Base-by-base conservation (phyloP, 345 rosid species). In the Mercurialis annua region DNA sequence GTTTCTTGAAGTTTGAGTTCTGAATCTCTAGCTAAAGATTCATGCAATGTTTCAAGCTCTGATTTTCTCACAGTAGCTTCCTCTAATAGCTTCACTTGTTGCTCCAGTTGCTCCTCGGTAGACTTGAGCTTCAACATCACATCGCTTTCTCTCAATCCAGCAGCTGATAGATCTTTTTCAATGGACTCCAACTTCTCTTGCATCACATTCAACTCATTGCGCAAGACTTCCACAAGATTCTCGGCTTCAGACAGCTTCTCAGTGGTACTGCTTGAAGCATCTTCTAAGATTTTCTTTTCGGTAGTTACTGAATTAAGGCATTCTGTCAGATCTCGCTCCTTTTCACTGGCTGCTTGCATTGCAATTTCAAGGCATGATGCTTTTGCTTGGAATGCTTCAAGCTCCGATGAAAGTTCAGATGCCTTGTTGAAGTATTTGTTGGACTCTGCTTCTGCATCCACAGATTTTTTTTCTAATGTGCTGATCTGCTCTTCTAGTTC, bases 401-500 rank as follows among this genome's bases (percentile, higher is more conserved):
- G 79, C 78, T 92, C 87, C 29, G 89, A 81, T 44, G 84, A 77
- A 69, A 95, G 81, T 71, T 90, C 91, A 62, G 84, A 79, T 46
- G 73, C 81, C 81, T 83, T 82, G 55, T 77, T 74, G 2, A 80
- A 67, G 76, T 84, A 52, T 66, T 76, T 79, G 66, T 80, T 78
- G 42, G 90, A 81, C 49, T 85, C 87, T 30, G 81, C 85, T 77
- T 92, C 99, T 30, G 89, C 76, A 42, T 83, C 89, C 10, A 58
- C 82, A 34, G 72, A 78, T 78, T 87, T 92, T 81, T 80, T 95
- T 76, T 92, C 91, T 50, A 92, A 68, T 42, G 78, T 49, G 69
- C 81, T 72, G 58, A 85, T 65, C 76, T 88, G 96, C 74, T 90
- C 97, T 74, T 88, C 97, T 65, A 90, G 97, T 73, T 95, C 98